Evolutionary conservation across 495 filamentous ascomycete genomes (phyloP).

Genomic region (Neurospora sp.): DNA sequence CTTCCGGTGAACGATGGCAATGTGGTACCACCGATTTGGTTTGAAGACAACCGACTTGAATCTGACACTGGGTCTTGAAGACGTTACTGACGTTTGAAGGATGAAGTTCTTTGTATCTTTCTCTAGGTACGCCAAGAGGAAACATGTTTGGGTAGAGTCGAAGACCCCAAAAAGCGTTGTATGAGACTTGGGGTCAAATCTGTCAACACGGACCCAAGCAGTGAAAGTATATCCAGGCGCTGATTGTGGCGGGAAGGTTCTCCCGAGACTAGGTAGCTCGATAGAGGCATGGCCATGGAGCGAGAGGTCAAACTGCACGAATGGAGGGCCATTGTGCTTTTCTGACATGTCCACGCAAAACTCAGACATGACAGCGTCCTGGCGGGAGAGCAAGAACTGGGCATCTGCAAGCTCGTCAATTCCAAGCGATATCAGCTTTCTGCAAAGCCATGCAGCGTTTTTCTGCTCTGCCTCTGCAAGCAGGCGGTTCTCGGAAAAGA

Average conservation of each 20-base stretch:
- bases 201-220: slow-evolving; percentile 78
- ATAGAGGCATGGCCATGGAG: slow-evolving; percentile 78
- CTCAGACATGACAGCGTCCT: slow-evolving; percentile 50
- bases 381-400: slow-evolving; percentile 58
- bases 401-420: slow-evolving; percentile 70
- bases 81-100: slow-evolving; percentile 87
- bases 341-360: slow-evolving; percentile 68
- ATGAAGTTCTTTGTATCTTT: slow-evolving; percentile 94
- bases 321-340: slow-evolving; percentile 62
- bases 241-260: slow-evolving; percentile 65
- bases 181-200: slow-evolving; percentile 74
- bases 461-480: slow-evolving; percentile 42
- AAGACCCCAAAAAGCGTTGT: slow-evolving; percentile 95
- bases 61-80: slow-evolving; percentile 75
- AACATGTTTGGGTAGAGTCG: slow-evolving; percentile 86
- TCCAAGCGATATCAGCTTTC: slow-evolving; percentile 53
- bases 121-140: slow-evolving; percentile 87
- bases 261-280: slow-evolving; percentile 73
- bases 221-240: slow-evolving; percentile 77
- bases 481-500: slow-evolving; percentile 43
- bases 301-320: slow-evolving; percentile 90
- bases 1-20: slow-evolving; percentile 73
- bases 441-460: slow-evolving; percentile 50
- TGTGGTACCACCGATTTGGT: slow-evolving; percentile 77
- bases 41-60: slow-evolving; percentile 78